These are phyloP conservation scores for Hansfordia pulvinata DNA, from an alignment of 2,329 filamentous ascomycete species.

Conservation along the genomic window DNA sequence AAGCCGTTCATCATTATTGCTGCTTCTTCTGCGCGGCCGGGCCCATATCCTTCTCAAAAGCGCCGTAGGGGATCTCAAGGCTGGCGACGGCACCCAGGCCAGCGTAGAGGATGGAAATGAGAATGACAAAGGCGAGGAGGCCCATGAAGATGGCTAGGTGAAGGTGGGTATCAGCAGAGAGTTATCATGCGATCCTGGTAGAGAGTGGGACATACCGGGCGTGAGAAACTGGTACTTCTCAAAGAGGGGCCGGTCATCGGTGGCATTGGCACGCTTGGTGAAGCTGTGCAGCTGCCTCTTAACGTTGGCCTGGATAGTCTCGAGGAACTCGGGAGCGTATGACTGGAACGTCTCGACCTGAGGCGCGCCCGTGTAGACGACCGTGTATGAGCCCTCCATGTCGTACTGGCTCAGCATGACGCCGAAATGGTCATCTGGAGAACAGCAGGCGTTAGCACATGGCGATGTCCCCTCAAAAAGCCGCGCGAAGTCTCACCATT, in stretches of 20 bases:
- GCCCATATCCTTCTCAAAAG: constrained; percentile 93
- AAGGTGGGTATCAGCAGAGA: constrained; percentile 4
- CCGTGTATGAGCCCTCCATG: constrained; percentile 44
- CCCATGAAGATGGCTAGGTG: constrained; percentile 75
- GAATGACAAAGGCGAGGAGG: constrained; percentile 53
- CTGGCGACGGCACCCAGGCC: constrained; percentile 66
- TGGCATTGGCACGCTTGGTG: constrained; percentile 19
- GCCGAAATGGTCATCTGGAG: constrained; percentile 38
- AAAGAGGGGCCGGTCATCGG: constrained; percentile 49
- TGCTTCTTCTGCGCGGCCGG: constrained; percentile 80
- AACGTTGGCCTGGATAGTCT: constrained; percentile 55
- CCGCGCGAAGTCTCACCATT: constrained; percentile 5
- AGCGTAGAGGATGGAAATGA: constrained; percentile 66
- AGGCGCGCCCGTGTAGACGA: constrained; percentile 61
- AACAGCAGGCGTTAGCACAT: no score
- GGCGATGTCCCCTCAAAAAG: no score
- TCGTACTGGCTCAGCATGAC: constrained; percentile 26
- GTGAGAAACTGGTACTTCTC: constrained; percentile 93
- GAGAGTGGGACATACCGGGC: constrained; percentile 46
- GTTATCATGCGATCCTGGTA: neutral
- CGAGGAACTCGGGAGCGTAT: constrained; percentile 54
- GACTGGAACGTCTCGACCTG: constrained; percentile 24
- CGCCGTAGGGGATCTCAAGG: constrained; percentile 80
- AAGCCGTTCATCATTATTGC: no score
- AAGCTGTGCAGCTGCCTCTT: constrained; percentile 41